phyloP scores from a whole-genome alignment of 2,329 filamentous ascomycete genomes.

The Claviceps africana region DNA sequence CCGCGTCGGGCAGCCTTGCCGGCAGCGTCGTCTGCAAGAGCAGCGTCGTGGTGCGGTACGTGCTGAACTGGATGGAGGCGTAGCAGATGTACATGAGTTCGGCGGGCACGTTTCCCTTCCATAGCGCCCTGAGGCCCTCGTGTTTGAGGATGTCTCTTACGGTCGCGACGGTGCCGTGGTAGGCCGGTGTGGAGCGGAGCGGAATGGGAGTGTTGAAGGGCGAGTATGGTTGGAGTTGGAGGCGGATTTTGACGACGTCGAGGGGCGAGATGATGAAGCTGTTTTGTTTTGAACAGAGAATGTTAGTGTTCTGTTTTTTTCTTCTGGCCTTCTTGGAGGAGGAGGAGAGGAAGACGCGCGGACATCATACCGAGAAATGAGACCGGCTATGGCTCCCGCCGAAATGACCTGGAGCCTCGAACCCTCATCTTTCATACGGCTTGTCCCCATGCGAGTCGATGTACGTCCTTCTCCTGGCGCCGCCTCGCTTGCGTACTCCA shows the following conservation, averaged over 20 bases:
- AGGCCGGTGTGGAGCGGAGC: constrained; percentile 35
- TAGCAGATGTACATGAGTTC: constrained; percentile 91
- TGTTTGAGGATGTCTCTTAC: constrained; percentile 61
- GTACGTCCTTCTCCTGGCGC: constrained; percentile 14
- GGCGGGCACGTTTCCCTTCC: constrained; percentile 96
- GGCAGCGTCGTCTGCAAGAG: constrained; percentile 41
- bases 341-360: neutral
- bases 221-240: constrained; percentile 84
- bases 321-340: neutral
- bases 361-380: constrained; percentile 61
- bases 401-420: constrained; percentile 40
- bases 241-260: constrained; percentile 94
- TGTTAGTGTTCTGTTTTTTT: neutral
- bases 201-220: constrained; percentile 58
- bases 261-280: constrained; percentile 90
- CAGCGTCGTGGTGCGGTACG: constrained; percentile 64
- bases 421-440: constrained; percentile 47
- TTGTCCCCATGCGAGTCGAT: constrained; percentile 17
- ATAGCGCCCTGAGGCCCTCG: constrained; percentile 76
- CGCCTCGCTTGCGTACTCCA: constrained; percentile 2
- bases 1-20: constrained; percentile 44
- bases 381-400: constrained; percentile 54
- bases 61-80: constrained; percentile 75
- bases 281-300: neutral
- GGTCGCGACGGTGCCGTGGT: constrained; percentile 66